Base-by-base conservation (phyloP, 768 basidiomycete species). In the Solioccasus polychromus region DNA sequence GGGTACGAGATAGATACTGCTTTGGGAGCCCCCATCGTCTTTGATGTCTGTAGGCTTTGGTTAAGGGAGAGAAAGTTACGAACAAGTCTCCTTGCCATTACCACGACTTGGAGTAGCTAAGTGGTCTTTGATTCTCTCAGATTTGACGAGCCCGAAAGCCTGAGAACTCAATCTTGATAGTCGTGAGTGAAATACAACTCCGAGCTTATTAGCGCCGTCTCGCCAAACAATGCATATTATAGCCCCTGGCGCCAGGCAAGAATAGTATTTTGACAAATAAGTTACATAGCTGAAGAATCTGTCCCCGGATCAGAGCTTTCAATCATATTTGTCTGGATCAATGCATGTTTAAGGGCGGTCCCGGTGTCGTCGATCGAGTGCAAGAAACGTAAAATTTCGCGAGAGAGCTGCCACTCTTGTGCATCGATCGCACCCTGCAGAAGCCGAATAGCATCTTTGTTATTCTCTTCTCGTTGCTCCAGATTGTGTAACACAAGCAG, bases 301-400 rank as follows among this genome's bases (percentile, higher is more conserved):
- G 36, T 17, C 7, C 31, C 44, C 11, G 29, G 30, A 4, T 43
- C 36, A 17, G 29, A 52, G 17, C 48, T 30, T 20, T 52, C 52
- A 8, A 41, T 39, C 48, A 80, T 57, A 40, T 71, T 69, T n/a
- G 78, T 73, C 53, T 81, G 73, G 8, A 63, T 64, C 41, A 91
- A 64, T 2, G 84, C 88, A 49, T 75, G 71, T 44, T 73, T 74
- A 44, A 93, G 72, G 4, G 83, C 84, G 14, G 65, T 65, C 25
- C 94, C 95, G 0, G 83, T 82, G 32, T 93, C 89, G 61, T 97
- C 95, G 39, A 95, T 87, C 2, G 89, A 93, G 62, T 87, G 89
- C 38, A 98, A 66, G 68, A 99, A 99, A 17, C 95, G 82, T 14
- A 97, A 69, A 12, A 99, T 74, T 61, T 98, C 95, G 47, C 88